Base-by-base conservation (phyloP, 2,329 filamentous ascomycete species). In the Monilinia fructigena region DNA sequence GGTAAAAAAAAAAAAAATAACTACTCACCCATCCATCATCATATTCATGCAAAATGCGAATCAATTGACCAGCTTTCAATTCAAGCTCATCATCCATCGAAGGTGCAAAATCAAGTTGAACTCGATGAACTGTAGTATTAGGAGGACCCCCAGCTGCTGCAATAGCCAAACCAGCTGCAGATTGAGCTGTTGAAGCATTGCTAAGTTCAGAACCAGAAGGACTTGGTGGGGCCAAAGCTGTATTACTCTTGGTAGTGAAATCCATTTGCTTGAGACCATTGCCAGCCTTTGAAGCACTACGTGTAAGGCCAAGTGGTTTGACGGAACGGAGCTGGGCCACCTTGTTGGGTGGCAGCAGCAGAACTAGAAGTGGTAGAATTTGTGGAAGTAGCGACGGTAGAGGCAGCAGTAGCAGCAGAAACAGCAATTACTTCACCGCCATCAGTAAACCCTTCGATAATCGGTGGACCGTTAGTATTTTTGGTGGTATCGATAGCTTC, bases 21-120 rank as follows among this genome's bases (percentile, higher is more conserved):
- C 10, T 38, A 65, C 90, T 85, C 85, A 94, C 91, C 95, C 95
- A 99, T 74, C 95, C 95, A 79, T 99, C 95, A 76, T 99, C 95
- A 74, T 98, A 99, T 79, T 97, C 93, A 75, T 98, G 94, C 63
- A 98, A 82, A 70, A 99, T 82, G 70, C 94, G 86, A 61, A 98
- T 92, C 59, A 99, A 83, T 69, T 96, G 89, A 63, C 95, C 95
- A 67, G 89, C 86, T 69, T 82, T 85, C 55, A 99, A 83, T 69
- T 87, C 90, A 75, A 99, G 82, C 79, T 99, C 95, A 75, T 99
- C 95, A 7, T 92, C 90, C 83, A 98, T 89, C 4, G 91, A 94
- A 35, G 95, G 93, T 77, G 87, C 90, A 79, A 98, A 99, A 78
- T 97, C 93, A 72, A 98, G 86, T 77, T 97, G 92, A 45, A 98